phyloP scores from a whole-genome alignment of 164 flowering plant species.

The Tetracentron sinense region DNA sequence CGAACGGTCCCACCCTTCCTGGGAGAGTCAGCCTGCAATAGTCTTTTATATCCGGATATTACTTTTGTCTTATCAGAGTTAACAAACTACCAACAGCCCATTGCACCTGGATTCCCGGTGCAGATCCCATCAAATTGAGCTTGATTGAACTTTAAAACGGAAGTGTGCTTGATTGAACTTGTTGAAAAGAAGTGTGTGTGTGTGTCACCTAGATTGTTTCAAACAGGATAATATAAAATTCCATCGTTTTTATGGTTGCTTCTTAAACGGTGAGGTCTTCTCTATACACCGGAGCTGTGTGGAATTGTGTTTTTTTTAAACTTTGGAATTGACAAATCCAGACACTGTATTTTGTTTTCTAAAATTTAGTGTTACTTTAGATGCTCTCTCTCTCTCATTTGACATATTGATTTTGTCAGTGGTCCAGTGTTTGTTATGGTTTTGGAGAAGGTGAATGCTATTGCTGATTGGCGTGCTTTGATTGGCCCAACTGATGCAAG shows the following conservation, averaged over 20 bases:
- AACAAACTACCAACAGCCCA: background rate
- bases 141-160: background rate
- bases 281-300: too few relatives aligned
- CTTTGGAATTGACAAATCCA: background rate
- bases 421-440: constrained; percentile 75
- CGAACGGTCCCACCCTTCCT: too few relatives aligned
- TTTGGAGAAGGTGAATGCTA: constrained; percentile 77
- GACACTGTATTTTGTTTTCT: background rate
- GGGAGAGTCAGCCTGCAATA: too few relatives aligned
- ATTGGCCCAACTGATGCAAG: constrained; percentile 90
- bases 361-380: too few relatives aligned
- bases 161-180: background rate
- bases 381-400: background rate
- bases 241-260: too few relatives aligned
- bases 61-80: too few relatives aligned
- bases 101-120: background rate
- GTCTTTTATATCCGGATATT: too few relatives aligned
- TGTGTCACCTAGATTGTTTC: too few relatives aligned
- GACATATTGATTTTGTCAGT: constrained; percentile 28
- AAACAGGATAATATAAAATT: too few relatives aligned
- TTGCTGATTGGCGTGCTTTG: constrained; percentile 80
- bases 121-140: background rate
- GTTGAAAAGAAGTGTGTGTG: background rate
- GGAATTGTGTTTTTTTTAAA: background rate
- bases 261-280: too few relatives aligned